Evolutionary conservation across 768 basidiomycete species (phyloP), one percentile per base, ranked within the genome.

Genomic region (Podaxis sp.): DNA sequence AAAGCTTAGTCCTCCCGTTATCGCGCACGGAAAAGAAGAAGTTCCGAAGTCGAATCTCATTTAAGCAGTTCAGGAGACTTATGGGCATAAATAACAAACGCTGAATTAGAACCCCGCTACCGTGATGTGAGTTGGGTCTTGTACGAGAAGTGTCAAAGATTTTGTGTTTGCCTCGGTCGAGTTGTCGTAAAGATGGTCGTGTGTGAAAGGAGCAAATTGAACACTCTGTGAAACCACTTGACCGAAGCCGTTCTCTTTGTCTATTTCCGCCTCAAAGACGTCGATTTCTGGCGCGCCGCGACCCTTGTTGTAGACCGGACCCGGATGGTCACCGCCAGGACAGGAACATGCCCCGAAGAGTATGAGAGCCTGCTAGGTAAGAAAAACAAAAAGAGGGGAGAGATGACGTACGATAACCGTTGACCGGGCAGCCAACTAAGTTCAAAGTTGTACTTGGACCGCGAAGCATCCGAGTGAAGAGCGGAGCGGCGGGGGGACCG

Each of bases 381-480:
- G 56, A 27, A 15, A 24, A 9, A 12, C 0, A 22, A 29, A 33
- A 17, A 17, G 49, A 47, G 19, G 56, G 22, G n/a, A 55, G 24
- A 50, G 50, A 54, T 17, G 17, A 76, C 86, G 59, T 63, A 89
- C 88, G 86, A 88, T 3, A 88, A 70, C n/a, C 87, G 78, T 68
- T 95, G 93, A 0, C 93, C 94, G 36, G 82, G 81, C 9, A 94
- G 75, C 81, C 86, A n/a, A n/a, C n/a, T n/a, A 94, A 96, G 75
- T 57, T 83, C 78, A 57, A 70, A 76, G 68, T 89, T 82, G 68
- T 86, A 84, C 71, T 81, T 81, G 7, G 63, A 52, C n/a, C 77
- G 69, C 3, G 82, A 82, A 1, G 75, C 76, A 49, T 76, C 74
- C 0, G 84, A 84, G 61, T 81, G 74, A 2, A 88, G 69, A 0